Percentiles rank a stretch among this genome's conserved stretches.
These are phyloP conservation scores for Gossypium turneri DNA, from an alignment of 345 rosid species.

Conservation along the genomic window DNA sequence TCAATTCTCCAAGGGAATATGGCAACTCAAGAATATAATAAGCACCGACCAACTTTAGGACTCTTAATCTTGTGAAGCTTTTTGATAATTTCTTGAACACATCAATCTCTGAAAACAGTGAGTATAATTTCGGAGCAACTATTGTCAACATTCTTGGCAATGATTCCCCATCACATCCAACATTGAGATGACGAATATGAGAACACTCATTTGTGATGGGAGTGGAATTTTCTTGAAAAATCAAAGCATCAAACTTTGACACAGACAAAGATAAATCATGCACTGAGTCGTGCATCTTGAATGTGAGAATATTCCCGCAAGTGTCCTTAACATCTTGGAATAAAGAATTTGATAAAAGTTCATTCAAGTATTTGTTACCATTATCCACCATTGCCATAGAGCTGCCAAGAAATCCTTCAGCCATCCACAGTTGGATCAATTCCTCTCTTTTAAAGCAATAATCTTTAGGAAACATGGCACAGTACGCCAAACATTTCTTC, in stretches of 20 bases:
- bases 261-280: no score
- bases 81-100: not conserved
- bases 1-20: no score
- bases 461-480: not conserved
- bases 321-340: not conserved
- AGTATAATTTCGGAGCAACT: not conserved
- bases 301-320: not conserved
- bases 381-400: no score
- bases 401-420: no score
- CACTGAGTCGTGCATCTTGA: conserved; percentile 23
- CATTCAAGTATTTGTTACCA: no score
- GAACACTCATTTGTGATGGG: not conserved
- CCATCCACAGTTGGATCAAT: no score
- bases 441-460: no score
- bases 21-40: rapidly evolving
- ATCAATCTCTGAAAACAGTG: not conserved
- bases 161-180: not conserved
- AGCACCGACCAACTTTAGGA: not conserved
- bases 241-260: not conserved
- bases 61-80: conserved; percentile 6
- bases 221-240: not conserved
- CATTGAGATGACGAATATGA: not conserved
- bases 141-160: not conserved
- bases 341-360: no score
- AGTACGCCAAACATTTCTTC: conserved; percentile 18